Conservation (phyloP, 2,329 filamentous ascomycete genomes). For the Epichloe typhina region DNA sequence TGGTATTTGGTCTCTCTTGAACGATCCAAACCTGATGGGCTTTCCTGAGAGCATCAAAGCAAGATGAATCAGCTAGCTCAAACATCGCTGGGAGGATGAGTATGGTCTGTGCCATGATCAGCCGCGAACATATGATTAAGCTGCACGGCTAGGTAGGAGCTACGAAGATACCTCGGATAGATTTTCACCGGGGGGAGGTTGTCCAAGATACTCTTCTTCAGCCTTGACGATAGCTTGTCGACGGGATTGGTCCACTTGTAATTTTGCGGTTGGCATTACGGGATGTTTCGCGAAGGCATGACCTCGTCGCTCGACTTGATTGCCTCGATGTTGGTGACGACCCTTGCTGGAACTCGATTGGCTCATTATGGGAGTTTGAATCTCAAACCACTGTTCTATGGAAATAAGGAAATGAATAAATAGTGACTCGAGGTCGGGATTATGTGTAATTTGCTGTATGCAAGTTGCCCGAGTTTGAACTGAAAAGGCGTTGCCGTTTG, state of each 20-base stretch:
- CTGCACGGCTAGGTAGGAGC: no score
- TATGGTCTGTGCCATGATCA: conserved; percentile 10
- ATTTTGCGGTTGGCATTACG: conserved; percentile 12
- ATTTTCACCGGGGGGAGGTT: conserved; percentile 11
- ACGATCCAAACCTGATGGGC: conserved; percentile 20
- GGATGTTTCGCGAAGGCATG: not conserved
- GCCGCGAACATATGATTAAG: not conserved
- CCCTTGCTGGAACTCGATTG: not conserved
- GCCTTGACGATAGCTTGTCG: conserved; percentile 8
- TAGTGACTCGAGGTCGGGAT: not conserved
- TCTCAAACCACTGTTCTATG: not conserved
- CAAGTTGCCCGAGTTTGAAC: not conserved
- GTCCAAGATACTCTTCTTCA: conserved; percentile 12
- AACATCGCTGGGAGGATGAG: conserved; percentile 18
- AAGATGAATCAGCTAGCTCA: conserved; percentile 11
- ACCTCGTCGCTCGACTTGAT: not conserved
- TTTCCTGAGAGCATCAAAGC: conserved; percentile 17
- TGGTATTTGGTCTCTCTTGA: conserved; percentile 10
- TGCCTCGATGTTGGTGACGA: not conserved
- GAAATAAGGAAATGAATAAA: not conserved
- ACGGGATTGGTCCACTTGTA: conserved; percentile 10
- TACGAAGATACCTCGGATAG: conserved; percentile 14
- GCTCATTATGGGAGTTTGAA: not conserved
- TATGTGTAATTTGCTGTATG: not conserved
- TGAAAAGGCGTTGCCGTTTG: not conserved